These are phyloP conservation scores for Diaporthe sp. DNA, from an alignment of 2,329 filamentous ascomycete species.

Conservation along the genomic window DNA sequence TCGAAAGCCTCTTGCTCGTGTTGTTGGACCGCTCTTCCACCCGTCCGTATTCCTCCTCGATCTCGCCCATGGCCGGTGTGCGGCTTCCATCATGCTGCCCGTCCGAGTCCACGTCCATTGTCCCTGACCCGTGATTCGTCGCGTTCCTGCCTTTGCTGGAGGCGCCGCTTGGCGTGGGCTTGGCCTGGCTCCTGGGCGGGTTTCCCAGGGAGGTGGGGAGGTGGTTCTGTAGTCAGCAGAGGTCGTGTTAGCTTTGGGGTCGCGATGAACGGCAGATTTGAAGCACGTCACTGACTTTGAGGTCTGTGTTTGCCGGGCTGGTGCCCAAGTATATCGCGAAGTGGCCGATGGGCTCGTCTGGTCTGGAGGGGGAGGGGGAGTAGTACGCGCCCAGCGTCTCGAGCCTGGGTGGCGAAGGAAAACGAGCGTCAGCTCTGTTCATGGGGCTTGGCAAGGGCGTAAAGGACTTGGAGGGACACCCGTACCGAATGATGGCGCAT, in stretches of 20 bases:
- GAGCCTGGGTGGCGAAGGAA: not conserved
- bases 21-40: not conserved
- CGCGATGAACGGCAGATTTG: not conserved
- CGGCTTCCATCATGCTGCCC: not conserved
- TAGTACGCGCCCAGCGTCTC: not conserved
- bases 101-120: not conserved
- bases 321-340: conserved; percentile 9
- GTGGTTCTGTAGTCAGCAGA: not conserved
- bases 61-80: not conserved
- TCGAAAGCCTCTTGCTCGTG: not conserved
- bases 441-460: too few species aligned
- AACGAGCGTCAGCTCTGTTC: not conserved
- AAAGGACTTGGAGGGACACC: fast-evolving
- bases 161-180: not conserved
- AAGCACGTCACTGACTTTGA: not conserved
- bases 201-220: not conserved
- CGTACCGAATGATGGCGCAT: conserved; percentile 28
- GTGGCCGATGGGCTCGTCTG: not conserved
- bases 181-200: not conserved
- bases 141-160: not conserved
- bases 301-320: not conserved
- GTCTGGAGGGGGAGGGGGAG: not conserved
- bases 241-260: not conserved
- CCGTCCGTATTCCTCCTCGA: not conserved
- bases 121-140: not conserved